Base-by-base conservation (phyloP, 2,329 filamentous ascomycete genomes). In the Calonectria naviculata region DNA sequence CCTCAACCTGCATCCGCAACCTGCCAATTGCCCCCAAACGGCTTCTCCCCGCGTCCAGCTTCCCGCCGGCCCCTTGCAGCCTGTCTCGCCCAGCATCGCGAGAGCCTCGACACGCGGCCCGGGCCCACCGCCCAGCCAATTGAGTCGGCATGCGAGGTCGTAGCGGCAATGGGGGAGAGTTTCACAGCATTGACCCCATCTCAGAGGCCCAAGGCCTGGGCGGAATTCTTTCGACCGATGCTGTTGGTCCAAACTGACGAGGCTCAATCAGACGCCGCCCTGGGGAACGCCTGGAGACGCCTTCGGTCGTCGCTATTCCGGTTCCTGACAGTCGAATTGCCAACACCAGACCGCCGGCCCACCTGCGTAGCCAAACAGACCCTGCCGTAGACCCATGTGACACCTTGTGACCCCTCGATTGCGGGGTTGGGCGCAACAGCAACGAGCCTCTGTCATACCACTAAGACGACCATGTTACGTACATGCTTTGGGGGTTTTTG, bases 281-380 rank as follows among this genome's bases (percentile, higher is more conserved):
- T 24, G 7, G 52, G n/a, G n/a, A 58, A 58, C 52, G 8, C 34
- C 52, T 58, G 31, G 31, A 66, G 61, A 49, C 34, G 15, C 21
- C 31, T 38, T 38, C 36, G 44, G 31, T 15, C 24, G 24, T 36
- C 21, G 7, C 52, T 19, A 36, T 38, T 17, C 52, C 52, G 47
- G 52, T 58, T 58, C 52, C 52, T 58, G 17, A 21, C 52, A 58
- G 31, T 24, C 17, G 21, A 58, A 58, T 58, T 29, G 52, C 31
- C 52, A 58, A 24, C 52, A 58, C 13, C 52, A 58, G 31, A 58
- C 31, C 31, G 31, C 52, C n/a, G 52, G 52, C 31, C 52, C 46
- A 61, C 34, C 46, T 12, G 21, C 28, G 44, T 28, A 67, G 42
- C 65, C 65, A 67, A 67, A 67, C 52, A 67, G 46, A 49, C 65